These are phyloP conservation scores for Calocybe indica DNA, from an alignment of 768 basidiomycete genomes.

Conservation along the genomic window DNA sequence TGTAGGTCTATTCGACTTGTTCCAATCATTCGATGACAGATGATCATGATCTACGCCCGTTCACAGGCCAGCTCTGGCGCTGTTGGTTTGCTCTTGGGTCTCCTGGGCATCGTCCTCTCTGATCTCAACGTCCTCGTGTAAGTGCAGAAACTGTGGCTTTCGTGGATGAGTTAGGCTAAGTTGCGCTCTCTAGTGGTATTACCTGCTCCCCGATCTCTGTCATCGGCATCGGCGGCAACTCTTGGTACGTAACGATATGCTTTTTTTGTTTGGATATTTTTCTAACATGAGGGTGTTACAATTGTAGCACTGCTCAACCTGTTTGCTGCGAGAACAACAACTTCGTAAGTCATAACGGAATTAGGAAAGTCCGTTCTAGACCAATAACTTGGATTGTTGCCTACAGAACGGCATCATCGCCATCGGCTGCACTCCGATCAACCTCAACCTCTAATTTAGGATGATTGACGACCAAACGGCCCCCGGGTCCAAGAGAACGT, in stretches of 20 bases:
- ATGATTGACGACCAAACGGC: background rate
- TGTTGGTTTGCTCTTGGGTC: conserved; percentile 17
- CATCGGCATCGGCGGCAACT: conserved; percentile 19
- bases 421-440: conserved; percentile 31
- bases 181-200: conserved; percentile 16
- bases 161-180: background rate
- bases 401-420: conserved; percentile 27
- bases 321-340: conserved; percentile 32
- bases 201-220: conserved; percentile 24
- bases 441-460: conserved; percentile 19
- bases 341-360: conserved; percentile 21
- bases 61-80: conserved; percentile 10
- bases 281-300: background rate
- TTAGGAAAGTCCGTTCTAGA: background rate
- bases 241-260: conserved; percentile 9
- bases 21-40: no score
- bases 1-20: conserved; percentile 7
- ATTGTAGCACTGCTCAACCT: conserved; percentile 18
- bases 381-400: background rate
- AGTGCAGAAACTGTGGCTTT: conserved; percentile 2
- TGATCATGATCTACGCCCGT: no score
- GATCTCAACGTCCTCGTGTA: conserved; percentile 21
- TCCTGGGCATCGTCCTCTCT: conserved; percentile 23
- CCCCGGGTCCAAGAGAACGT: background rate
- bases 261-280: background rate